Percentiles rank a stretch among this genome's conserved stretches.
Evolutionary conservation across 2,329 filamentous ascomycete genomes (phyloP).

Genomic region (Trichoderma aggressivum): DNA sequence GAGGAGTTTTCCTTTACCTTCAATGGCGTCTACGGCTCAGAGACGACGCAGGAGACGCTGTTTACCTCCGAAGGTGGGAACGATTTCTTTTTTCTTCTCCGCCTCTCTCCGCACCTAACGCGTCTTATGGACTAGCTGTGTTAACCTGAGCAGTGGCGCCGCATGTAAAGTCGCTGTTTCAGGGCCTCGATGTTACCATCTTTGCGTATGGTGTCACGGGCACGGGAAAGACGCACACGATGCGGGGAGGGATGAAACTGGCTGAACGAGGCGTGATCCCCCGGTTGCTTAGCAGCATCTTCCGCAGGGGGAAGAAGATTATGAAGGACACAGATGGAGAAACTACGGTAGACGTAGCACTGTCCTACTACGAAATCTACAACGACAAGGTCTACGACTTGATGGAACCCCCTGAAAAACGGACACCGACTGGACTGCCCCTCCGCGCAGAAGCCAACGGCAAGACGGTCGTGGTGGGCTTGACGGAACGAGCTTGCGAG

Average conservation of each 20-base stretch:
- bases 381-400: constrained; percentile 94
- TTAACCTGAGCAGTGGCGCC: constrained; percentile 64
- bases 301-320: constrained; percentile 79
- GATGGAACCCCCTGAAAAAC: constrained; percentile 83
- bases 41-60: constrained; percentile 77
- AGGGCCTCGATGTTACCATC: constrained; percentile 81
- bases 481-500: constrained; percentile 78
- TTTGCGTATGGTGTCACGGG: constrained; percentile 94
- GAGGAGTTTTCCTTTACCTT: constrained; percentile 95
- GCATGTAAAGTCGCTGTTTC: constrained; percentile 87
- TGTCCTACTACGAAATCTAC: constrained; percentile 96
- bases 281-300: constrained; percentile 78
- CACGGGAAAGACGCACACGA: constrained; percentile 93
- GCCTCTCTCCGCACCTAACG: neutral
- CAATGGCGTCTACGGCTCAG: constrained; percentile 83
- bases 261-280: constrained; percentile 87
- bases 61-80: constrained; percentile 81
- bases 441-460: constrained; percentile 82
- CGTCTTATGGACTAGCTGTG: constrained; percentile 19
- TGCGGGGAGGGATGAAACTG: constrained; percentile 85
- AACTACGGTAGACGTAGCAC: constrained; percentile 67
- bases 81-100: neutral
- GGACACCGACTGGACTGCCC: constrained; percentile 74
- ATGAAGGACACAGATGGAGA: constrained; percentile 71
- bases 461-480: constrained; percentile 80